Evolutionary conservation across 306 rosid species (phyloP).

Genomic region (Astragalus glycyphyllos): DNA sequence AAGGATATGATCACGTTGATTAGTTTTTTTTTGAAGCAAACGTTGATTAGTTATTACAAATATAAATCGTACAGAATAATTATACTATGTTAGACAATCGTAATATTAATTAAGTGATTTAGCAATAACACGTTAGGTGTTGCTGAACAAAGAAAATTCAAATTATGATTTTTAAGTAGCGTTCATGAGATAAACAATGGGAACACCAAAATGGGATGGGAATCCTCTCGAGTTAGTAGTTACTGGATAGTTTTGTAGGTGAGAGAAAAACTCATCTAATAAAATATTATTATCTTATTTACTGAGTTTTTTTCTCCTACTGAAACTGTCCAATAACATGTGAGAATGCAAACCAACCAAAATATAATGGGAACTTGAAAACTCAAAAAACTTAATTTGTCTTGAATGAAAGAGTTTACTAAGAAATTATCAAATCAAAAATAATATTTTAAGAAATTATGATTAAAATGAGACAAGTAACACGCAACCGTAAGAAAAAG

Average conservation of each 20-base stretch:
- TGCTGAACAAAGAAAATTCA: constrained; percentile 30
- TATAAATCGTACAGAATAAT: not conserved
- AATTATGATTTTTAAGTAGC: constrained; percentile 12
- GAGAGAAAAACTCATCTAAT: too few relatives aligned
- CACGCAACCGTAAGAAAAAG: not conserved
- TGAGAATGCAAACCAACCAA: too few relatives aligned
- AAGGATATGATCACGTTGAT: too few relatives aligned
- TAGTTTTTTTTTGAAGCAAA: too few relatives aligned
- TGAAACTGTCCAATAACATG: too few relatives aligned
- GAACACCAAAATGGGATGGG: not conserved
- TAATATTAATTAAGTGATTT: constrained; percentile 3
- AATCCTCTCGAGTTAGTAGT: too few relatives aligned
- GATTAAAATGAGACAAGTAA: constrained; percentile 18
- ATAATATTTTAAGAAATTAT: too few relatives aligned
- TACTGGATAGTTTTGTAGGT: too few relatives aligned
- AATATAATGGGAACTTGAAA: too few relatives aligned
- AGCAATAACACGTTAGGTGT: constrained; percentile 24
- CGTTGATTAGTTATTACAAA: not conserved
- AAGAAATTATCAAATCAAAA: too few relatives aligned
- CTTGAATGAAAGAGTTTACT: constrained; percentile 11
- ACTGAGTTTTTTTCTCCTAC: too few relatives aligned
- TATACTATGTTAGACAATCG: not conserved
- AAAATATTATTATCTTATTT: too few relatives aligned
- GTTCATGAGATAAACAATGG: not conserved
- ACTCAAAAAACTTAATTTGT: not conserved